phyloP scores from a whole-genome alignment of 177 flowering plant species.

The Tripterygium wilfordii region DNA sequence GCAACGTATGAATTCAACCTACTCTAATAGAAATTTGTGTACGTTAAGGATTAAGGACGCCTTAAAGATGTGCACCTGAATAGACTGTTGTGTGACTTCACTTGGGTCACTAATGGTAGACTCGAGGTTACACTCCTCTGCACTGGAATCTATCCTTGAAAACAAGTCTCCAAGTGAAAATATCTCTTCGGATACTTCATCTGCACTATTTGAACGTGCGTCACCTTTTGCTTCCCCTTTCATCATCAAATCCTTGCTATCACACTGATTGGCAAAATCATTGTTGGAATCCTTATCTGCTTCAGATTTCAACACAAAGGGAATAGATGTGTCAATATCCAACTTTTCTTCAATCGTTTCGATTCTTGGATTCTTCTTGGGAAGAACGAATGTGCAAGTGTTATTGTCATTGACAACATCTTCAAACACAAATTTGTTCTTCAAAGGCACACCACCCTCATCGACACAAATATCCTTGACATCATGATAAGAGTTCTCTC shows the following conservation, averaged over 20 bases:
- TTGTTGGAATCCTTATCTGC: constrained; percentile 5
- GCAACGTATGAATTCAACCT: too few relatives aligned
- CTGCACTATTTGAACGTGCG: constrained; percentile 3
- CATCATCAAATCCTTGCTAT: constrained; percentile 11
- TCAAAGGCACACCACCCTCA: constrained; percentile 54
- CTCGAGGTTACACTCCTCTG: constrained; percentile 2
- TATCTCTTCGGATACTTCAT: constrained; percentile 13
- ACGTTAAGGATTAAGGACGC: too few relatives aligned
- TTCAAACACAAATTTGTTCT: constrained; percentile 33
- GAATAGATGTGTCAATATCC: constrained; percentile 4
- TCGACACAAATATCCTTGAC: constrained; percentile 83
- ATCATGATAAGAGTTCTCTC: constrained; percentile 36
- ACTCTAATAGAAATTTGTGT: too few relatives aligned
- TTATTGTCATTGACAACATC: constrained; percentile 11
- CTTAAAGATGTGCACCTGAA: constrained; percentile 40
- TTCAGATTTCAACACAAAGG: constrained; percentile 15
- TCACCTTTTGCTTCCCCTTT: constrained; percentile 13
- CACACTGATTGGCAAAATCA: constrained; percentile 3
- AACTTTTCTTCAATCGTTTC: constrained; percentile 13
- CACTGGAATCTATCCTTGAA: constrained; percentile 6
- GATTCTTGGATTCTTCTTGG: constrained; percentile 14
- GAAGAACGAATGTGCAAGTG: constrained; percentile 4
- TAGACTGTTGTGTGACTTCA: constrained; percentile 16
- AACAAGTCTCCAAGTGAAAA: constrained; percentile 15
- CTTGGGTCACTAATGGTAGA: constrained; percentile 11